phyloP scores from a whole-genome alignment of 192 early-diverging fungal genomes.

The Gryganskiella cystojenkinii region DNA sequence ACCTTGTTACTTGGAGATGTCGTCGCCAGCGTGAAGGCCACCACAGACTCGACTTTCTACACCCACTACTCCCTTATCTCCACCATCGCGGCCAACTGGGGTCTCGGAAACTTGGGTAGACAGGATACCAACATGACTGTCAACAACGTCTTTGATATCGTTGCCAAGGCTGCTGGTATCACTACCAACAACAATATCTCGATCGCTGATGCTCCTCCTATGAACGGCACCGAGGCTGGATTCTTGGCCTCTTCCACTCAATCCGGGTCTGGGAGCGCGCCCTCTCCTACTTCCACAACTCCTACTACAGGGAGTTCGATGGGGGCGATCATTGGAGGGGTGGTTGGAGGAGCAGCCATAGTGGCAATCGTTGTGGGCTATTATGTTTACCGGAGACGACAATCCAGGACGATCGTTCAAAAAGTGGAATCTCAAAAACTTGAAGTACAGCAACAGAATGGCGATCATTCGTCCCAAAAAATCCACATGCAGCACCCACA shows the following conservation, averaged over 20 bases:
- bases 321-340: too few relatives aligned
- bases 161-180: conserved; percentile 37
- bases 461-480: too few relatives aligned
- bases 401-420: too few relatives aligned
- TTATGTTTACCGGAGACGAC: too few relatives aligned
- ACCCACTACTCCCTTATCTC: conserved; percentile 71
- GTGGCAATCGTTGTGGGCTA: too few relatives aligned
- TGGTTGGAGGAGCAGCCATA: too few relatives aligned
- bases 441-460: too few relatives aligned
- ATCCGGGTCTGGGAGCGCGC: too few relatives aligned
- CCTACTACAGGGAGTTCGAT: too few relatives aligned
- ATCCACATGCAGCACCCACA: too few relatives aligned
- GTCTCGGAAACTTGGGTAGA: conserved; percentile 66
- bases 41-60: conserved; percentile 67
- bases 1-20: conserved; percentile 56
- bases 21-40: conserved; percentile 37
- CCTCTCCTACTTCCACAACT: too few relatives aligned
- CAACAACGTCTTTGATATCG: conserved; percentile 58
- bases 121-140: conserved; percentile 62
- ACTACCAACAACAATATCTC: conserved; percentile 41
- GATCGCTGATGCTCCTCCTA: conserved; percentile 42
- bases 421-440: too few relatives aligned
- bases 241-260: conserved; percentile 29
- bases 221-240: conserved; percentile 53
- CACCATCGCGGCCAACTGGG: conserved; percentile 75